phyloP scores from a whole-genome alignment of 805 yeast species.

The Middelhovenomyces tepae region DNA sequence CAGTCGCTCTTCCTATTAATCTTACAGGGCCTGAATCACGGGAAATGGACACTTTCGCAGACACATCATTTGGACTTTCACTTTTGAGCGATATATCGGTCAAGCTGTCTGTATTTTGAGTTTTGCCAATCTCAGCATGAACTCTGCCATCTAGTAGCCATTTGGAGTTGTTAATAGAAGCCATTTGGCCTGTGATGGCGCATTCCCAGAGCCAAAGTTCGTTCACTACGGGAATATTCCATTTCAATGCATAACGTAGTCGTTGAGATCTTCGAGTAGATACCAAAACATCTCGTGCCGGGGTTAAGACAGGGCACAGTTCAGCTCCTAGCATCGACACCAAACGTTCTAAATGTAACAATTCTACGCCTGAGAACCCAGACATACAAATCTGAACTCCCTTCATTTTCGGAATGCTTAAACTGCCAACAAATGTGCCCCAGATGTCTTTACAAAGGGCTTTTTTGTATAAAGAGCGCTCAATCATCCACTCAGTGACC shows the following conservation, averaged over 20 bases:
- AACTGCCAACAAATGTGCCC: conserved; percentile 36
- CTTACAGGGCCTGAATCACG: background rate
- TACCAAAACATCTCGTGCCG: conserved; percentile 47
- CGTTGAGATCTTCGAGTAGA: conserved; percentile 22
- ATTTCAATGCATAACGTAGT: conserved; percentile 25
- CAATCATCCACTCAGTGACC: conserved; percentile 76
- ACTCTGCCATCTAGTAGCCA: conserved; percentile 16
- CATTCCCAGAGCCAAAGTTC: conserved; percentile 32
- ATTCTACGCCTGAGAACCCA: conserved; percentile 73
- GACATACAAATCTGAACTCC: conserved; percentile 42
- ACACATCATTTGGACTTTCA: no score
- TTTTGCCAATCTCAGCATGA: conserved; percentile 2
- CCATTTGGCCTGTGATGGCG: conserved; percentile 20
- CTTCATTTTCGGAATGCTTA: conserved; percentile 22
- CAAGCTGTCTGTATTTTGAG: no score
- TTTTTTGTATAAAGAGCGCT: conserved; percentile 57
- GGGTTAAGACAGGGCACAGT: conserved; percentile 40
- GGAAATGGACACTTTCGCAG: no score
- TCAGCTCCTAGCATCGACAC: conserved; percentile 45
- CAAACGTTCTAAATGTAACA: conserved; percentile 60
- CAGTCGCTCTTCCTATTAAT: conserved; percentile 6
- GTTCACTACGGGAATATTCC: conserved; percentile 31
- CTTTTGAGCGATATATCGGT: no score
- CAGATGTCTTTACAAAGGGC: conserved; percentile 46
- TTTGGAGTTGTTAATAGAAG: conserved; percentile 10